A percentile compares a stretch with the other conserved stretches of the same genome.
phyloP scores from a whole-genome alignment of 768 basidiomycete genomes.

The Collybia sp. region DNA sequence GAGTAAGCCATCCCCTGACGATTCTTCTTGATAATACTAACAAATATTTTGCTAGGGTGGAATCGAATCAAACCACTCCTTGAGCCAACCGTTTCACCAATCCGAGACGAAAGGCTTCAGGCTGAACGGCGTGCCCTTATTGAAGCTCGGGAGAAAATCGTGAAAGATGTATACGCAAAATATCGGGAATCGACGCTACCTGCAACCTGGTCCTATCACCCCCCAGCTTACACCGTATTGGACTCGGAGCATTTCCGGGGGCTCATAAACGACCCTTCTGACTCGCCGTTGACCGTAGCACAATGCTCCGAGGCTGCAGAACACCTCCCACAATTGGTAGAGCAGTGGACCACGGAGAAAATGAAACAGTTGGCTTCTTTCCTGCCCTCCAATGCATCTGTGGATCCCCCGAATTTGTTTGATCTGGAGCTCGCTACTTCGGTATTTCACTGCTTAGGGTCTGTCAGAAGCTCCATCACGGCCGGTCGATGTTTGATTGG shows the following conservation, averaged over 20 bases:
- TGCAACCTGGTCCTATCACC: conserved; percentile 7
- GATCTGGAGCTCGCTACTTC: conserved; percentile 12
- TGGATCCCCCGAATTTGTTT: background rate
- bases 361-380: conserved; percentile 10
- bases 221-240: conserved; percentile 6
- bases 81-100: background rate
- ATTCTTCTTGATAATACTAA: no score
- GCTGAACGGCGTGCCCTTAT: background rate
- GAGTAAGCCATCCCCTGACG: no score
- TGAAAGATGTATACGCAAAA: background rate
- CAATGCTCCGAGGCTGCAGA: conserved; percentile 1
- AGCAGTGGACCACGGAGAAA: conserved; percentile 10
- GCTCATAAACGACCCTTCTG: conserved; percentile 7
- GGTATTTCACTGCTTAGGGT: conserved; percentile 16
- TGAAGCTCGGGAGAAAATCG: background rate
- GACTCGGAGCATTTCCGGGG: conserved; percentile 4
- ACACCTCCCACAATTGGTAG: conserved; percentile 10
- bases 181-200: background rate
- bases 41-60: background rate
- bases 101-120: background rate
- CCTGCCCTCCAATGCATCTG: conserved; percentile 2
- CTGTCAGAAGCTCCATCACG: conserved; percentile 2
- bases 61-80: background rate
- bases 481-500: conserved; percentile 15
- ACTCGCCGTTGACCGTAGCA: conserved; percentile 2